Conservation (phyloP, 306 rosid species). For the Dalbergia cultrata region DNA sequence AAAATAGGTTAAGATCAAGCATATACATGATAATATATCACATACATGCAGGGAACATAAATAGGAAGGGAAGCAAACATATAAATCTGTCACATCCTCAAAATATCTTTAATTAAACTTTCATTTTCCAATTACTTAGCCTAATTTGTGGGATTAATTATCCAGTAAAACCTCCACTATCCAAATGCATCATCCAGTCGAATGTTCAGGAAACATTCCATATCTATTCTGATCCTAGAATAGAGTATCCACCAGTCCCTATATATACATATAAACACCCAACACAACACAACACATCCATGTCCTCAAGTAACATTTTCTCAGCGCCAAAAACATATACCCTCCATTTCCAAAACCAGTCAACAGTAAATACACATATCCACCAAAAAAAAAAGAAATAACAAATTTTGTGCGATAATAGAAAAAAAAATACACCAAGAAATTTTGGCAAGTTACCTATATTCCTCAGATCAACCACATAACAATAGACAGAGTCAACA, state of each 20-base stretch:
- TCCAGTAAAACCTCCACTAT: conserved; percentile 22
- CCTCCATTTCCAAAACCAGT: not conserved
- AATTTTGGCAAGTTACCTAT: not conserved
- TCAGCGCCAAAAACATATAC: not conserved
- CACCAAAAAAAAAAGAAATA: not conserved
- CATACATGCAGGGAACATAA: too few relatives aligned
- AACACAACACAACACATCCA: not conserved
- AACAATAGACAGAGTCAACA: too few relatives aligned
- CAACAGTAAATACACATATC: not conserved
- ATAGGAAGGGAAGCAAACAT: too few relatives aligned
- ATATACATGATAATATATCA: too few relatives aligned
- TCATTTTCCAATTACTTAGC: not conserved
- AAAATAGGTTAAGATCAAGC: too few relatives aligned
- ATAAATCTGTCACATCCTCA: not conserved
- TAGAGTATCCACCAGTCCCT: not conserved
- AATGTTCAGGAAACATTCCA: conserved; percentile 37
- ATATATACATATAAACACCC: conserved; percentile 4
- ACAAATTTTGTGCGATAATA: not conserved
- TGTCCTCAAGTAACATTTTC: not conserved
- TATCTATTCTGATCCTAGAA: not conserved
- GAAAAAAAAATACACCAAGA: not conserved
- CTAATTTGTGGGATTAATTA: conserved; percentile 9
- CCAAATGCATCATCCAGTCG: conserved; percentile 42
- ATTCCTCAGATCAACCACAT: too few relatives aligned
- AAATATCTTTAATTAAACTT: not conserved